A percentile compares a stretch with the other conserved stretches of the same genome.
Conservation (phyloP, 108 stramenopile genomes). For the Nitzschia putrida region DNA sequence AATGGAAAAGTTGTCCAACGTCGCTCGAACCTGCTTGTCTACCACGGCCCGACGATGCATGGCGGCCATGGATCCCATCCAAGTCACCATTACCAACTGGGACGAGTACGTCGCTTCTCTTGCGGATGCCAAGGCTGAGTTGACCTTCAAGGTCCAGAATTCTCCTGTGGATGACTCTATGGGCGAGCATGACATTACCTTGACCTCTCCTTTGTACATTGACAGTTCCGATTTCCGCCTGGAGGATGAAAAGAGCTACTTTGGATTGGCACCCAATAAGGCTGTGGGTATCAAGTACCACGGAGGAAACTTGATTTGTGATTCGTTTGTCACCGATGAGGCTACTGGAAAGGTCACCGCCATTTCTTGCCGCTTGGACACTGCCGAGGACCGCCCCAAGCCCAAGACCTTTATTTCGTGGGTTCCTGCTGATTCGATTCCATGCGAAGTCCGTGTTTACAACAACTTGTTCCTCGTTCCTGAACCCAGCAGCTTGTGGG, state of each 20-base stretch:
- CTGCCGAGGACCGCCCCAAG: conserved; percentile 56
- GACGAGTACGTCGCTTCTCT: conserved; percentile 42
- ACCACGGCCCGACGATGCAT: conserved; percentile 83
- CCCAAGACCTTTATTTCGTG: conserved; percentile 82
- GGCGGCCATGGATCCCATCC: conserved; percentile 89
- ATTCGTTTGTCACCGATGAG: conserved; percentile 30
- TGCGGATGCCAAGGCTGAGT: conserved; percentile 24
- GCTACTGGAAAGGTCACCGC: conserved; percentile 53
- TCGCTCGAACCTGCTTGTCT: conserved; percentile 60
- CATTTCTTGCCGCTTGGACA: conserved; percentile 73
- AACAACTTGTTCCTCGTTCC: conserved; percentile 88
- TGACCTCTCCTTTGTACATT: conserved; percentile 87
- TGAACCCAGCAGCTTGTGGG: conserved; percentile 87
- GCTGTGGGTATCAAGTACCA: conserved; percentile 92
- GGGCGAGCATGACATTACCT: conserved; percentile 80
- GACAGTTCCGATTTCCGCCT: conserved; percentile 88
- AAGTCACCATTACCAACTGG: conserved; percentile 81
- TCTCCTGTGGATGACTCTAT: conserved; percentile 80
- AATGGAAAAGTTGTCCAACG: conserved; percentile 78
- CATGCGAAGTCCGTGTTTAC: conserved; percentile 90
- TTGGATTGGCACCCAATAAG: conserved; percentile 92
- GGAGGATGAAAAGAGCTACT: conserved; percentile 82
- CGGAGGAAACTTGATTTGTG: conserved; percentile 80
- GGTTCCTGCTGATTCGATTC: conserved; percentile 71
- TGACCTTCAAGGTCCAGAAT: conserved; percentile 75